Conservation (phyloP, 2,329 filamentous ascomycete genomes). For the Trichoderma citrinoviride region DNA sequence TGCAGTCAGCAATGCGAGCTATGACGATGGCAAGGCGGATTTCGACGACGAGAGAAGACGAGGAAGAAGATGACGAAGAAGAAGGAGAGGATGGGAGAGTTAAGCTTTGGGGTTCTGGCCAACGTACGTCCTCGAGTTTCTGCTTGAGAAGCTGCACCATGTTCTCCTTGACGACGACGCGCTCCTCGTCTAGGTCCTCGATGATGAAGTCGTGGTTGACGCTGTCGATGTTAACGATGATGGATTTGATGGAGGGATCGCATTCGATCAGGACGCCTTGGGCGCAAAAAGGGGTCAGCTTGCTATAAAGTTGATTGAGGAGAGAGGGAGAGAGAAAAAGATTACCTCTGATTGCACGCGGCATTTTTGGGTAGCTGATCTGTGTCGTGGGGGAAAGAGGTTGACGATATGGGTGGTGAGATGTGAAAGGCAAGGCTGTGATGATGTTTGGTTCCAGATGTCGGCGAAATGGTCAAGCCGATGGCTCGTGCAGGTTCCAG, state of each 20-base stretch:
- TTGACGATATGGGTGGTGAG: not conserved
- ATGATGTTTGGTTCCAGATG: not conserved
- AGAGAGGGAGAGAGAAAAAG: not conserved
- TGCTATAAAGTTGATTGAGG: not conserved
- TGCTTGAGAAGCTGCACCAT: conserved; percentile 67
- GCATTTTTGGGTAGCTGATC: conserved; percentile 43
- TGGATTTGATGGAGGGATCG: conserved; percentile 84
- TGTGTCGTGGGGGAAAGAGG: too few relatives aligned
- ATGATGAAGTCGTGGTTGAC: conserved; percentile 72
- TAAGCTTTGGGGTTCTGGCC: not conserved
- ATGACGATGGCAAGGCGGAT: conserved; percentile 16
- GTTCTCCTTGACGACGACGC: conserved; percentile 70
- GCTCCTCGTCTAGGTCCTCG: conserved; percentile 75
- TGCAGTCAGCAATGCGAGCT: not conserved
- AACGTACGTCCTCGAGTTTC: conserved; percentile 63
- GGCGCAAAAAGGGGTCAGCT: not conserved
- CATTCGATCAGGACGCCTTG: conserved; percentile 77
- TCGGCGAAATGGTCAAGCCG: not conserved
- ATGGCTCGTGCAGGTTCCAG: not conserved
- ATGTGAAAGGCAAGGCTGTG: not conserved
- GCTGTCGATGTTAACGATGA: conserved; percentile 74
- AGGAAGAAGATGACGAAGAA: not conserved
- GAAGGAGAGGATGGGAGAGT: not conserved
- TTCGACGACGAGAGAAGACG: too few relatives aligned
- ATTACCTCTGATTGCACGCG: conserved; percentile 55